Evolutionary conservation across 805 yeast genomes (phyloP).

Genomic region (Wickerhamomyces bovis): DNA sequence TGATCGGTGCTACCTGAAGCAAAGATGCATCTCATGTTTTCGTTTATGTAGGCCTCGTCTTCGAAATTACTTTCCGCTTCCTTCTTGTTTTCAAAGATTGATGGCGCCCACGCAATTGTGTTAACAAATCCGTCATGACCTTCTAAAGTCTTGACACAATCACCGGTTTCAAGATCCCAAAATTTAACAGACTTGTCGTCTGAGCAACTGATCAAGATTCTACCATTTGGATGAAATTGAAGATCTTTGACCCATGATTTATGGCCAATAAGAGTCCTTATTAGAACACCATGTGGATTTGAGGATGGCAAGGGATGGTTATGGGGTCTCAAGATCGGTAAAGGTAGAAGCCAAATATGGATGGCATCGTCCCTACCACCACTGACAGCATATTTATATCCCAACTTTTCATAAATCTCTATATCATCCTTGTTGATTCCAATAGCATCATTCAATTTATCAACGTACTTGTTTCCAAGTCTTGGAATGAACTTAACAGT

Average conservation of each 20-base stretch:
- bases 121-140: constrained; percentile 78
- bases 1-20: constrained; percentile 95
- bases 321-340: constrained; percentile 52
- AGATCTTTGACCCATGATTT: constrained; percentile 80
- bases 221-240: constrained; percentile 69
- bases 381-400: constrained; percentile 67
- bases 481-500: constrained; percentile 60
- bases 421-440: constrained; percentile 9
- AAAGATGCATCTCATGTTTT: constrained; percentile 59
- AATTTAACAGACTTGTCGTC: constrained; percentile 74
- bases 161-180: constrained; percentile 64
- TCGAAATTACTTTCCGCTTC: constrained; percentile 18
- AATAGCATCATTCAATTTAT: constrained; percentile 30
- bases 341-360: constrained; percentile 71
- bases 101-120: constrained; percentile 48
- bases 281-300: constrained; percentile 53
- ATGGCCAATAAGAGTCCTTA: constrained; percentile 65
- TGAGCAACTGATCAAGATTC: constrained; percentile 60
- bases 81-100: constrained; percentile 27
- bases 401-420: constrained; percentile 32
- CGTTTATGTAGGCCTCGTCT: constrained; percentile 29
- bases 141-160: constrained; percentile 43
- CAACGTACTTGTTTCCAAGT: constrained; percentile 41
- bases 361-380: constrained; percentile 75
- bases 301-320: constrained; percentile 51